These are phyloP conservation scores for Fusarium scirpi DNA, from an alignment of 2,329 filamentous ascomycete species.

Conservation along the genomic window DNA sequence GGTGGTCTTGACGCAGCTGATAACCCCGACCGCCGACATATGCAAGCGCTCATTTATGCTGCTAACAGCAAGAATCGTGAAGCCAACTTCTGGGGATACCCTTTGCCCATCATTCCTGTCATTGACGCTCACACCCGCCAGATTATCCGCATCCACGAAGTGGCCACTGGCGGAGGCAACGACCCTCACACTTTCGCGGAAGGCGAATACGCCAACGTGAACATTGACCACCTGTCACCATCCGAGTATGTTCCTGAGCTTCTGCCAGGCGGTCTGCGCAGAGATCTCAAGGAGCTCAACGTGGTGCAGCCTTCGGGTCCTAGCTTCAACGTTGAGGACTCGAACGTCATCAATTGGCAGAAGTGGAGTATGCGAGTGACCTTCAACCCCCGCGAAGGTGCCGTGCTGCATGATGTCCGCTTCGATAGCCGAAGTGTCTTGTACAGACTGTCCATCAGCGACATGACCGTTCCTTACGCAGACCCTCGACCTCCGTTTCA, in stretches of 20 bases:
- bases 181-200: constrained; percentile 41
- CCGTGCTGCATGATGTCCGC: constrained; percentile 74
- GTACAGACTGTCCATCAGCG: constrained; percentile 74
- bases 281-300: constrained; percentile 71
- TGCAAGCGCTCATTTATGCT: constrained; percentile 52
- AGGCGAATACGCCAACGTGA: constrained; percentile 43
- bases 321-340: constrained; percentile 56
- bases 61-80: constrained; percentile 54
- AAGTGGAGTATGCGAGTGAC: constrained; percentile 77
- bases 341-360: constrained; percentile 66
- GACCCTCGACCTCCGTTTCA: constrained; percentile 72
- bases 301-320: constrained; percentile 54
- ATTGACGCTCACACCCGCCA: constrained; percentile 49
- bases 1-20: constrained; percentile 50
- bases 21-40: constrained; percentile 41
- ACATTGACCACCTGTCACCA: constrained; percentile 44
- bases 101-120: constrained; percentile 62
- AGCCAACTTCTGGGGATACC: constrained; percentile 68
- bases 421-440: constrained; percentile 74
- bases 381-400: constrained; percentile 77
- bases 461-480: constrained; percentile 77
- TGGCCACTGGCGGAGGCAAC: constrained; percentile 50
- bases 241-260: constrained; percentile 58
- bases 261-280: constrained; percentile 56
- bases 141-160: constrained; percentile 51